Percentiles rank a stretch among this genome's conserved stretches.
Conservation (phyloP, 805 yeast species). For the Zygosaccharomyces bailii region DNA sequence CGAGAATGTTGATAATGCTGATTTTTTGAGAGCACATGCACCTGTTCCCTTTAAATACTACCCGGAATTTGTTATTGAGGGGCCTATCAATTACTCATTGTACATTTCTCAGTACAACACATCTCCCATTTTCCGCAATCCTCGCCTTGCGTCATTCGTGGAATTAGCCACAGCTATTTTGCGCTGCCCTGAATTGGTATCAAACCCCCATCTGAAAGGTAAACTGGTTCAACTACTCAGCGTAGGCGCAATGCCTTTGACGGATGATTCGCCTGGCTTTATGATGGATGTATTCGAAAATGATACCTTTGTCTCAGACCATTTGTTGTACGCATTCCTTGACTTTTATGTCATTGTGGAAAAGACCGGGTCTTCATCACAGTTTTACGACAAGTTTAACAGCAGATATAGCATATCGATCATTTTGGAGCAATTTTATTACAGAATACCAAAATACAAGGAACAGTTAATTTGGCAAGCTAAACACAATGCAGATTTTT, state of each 20-base stretch:
- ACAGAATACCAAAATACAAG: conserved; percentile 59
- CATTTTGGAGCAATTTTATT: conserved; percentile 80
- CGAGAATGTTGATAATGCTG: conserved; percentile 72
- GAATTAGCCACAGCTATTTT: conserved; percentile 71
- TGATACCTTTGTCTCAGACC: conserved; percentile 57
- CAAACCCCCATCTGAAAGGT: conserved; percentile 91
- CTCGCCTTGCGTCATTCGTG: conserved; percentile 54
- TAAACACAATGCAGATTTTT: conserved; percentile 68
- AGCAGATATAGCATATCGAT: conserved; percentile 81
- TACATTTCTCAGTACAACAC: conserved; percentile 54
- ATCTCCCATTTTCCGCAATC: conserved; percentile 54
- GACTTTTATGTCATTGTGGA: conserved; percentile 93
- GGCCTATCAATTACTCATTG: conserved; percentile 67
- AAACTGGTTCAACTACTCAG: conserved; percentile 77
- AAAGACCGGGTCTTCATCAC: conserved; percentile 91
- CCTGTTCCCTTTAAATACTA: conserved; percentile 75
- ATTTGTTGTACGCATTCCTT: conserved; percentile 76
- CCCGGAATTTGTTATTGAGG: conserved; percentile 86
- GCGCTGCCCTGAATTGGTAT: conserved; percentile 79
- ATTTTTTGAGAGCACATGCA: conserved; percentile 57
- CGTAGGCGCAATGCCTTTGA: conserved; percentile 60
- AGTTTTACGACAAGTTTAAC: conserved; percentile 94
- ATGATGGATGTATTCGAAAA: conserved; percentile 63
- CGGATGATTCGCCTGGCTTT: conserved; percentile 64
- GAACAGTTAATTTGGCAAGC: conserved; percentile 68